These are phyloP conservation scores for Naematelia encephala DNA, from an alignment of 768 basidiomycete species.

Conservation along the genomic window DNA sequence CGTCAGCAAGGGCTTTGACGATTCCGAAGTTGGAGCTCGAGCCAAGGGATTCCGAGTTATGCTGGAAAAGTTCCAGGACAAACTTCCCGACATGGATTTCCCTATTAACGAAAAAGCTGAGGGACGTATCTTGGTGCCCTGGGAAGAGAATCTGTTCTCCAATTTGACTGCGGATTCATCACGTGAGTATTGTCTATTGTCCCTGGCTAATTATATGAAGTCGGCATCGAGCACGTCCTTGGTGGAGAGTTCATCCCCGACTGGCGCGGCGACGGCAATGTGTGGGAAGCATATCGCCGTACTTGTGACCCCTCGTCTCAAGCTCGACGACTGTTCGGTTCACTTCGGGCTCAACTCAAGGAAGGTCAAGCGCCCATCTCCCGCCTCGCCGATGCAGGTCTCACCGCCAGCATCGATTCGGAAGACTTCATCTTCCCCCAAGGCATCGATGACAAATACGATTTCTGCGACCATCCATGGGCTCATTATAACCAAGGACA, in stretches of 20 bases:
- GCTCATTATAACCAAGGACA: slow-evolving; percentile 85
- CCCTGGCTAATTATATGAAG: slow-evolving; percentile 43
- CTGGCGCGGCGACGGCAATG: slow-evolving; percentile 73
- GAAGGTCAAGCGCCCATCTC: slow-evolving; percentile 50
- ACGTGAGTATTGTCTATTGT: slow-evolving; percentile 36
- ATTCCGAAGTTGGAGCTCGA: slow-evolving; percentile 69
- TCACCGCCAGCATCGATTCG: slow-evolving; percentile 42
- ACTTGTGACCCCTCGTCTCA: slow-evolving; percentile 75
- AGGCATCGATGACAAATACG: slow-evolving; percentile 62
- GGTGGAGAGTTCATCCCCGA: slow-evolving; percentile 69
- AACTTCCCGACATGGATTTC: slow-evolving; percentile 89
- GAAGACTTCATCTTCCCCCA: slow-evolving; percentile 65
- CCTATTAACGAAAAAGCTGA: slow-evolving; percentile 91
- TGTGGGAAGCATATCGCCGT: slow-evolving; percentile 94
- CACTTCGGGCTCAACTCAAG: slow-evolving; percentile 58
- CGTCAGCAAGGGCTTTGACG: slow-evolving; percentile 61
- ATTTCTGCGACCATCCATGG: slow-evolving; percentile 79
- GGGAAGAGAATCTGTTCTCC: slow-evolving; percentile 74
- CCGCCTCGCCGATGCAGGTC: slow-evolving; percentile 50
- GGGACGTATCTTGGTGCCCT: slow-evolving; percentile 86
- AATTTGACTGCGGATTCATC: slow-evolving; percentile 61
- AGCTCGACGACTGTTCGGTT: slow-evolving; percentile 78
- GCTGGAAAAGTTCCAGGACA: slow-evolving; percentile 65
- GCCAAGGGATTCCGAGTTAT: slow-evolving; percentile 74
- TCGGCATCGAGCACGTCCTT: slow-evolving; percentile 60